These are phyloP conservation scores for Fusarium sp. DNA, from an alignment of 2,329 filamentous ascomycete species.

Conservation along the genomic window DNA sequence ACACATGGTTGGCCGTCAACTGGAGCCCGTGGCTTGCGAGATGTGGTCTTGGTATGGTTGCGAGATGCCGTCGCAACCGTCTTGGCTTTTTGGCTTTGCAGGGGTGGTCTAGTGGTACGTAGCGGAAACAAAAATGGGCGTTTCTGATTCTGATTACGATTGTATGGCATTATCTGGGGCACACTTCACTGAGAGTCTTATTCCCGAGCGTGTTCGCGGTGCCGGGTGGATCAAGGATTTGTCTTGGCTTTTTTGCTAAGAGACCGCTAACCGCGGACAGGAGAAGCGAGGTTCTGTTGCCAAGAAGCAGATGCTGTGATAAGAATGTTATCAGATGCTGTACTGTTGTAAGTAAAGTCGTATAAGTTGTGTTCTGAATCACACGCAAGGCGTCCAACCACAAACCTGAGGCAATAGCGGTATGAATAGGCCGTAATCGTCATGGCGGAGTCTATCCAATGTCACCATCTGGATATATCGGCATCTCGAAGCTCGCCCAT, in stretches of 20 bases:
- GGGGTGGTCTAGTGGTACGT: slow-evolving; percentile 14
- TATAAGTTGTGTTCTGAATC: background rate
- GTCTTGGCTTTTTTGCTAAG: slow-evolving; percentile 23
- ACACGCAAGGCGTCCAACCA: background rate
- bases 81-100: slow-evolving; percentile 50
- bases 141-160: slow-evolving; percentile 23
- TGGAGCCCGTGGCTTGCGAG: slow-evolving; percentile 40
- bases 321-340: no score
- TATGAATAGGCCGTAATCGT: slow-evolving; percentile 22
- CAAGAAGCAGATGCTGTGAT: no score
- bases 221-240: slow-evolving; percentile 36
- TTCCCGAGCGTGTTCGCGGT: slow-evolving; percentile 44
- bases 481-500: slow-evolving; percentile 31
- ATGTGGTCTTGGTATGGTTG: slow-evolving; percentile 45
- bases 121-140: slow-evolving; percentile 27
- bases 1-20: slow-evolving; percentile 35
- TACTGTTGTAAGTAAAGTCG: no score
- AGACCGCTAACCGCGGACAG: slow-evolving; percentile 13
- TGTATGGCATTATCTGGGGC: slow-evolving; percentile 35
- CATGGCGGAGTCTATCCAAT: slow-evolving; percentile 25
- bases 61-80: slow-evolving; percentile 53
- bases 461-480: slow-evolving; percentile 42
- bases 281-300: background rate
- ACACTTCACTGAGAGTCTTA: slow-evolving; percentile 37
- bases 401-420: background rate